Percentiles rank a stretch among this genome's conserved stretches.
Evolutionary conservation across 768 basidiomycete species (phyloP).

Genomic region (Amanita molliuscula): DNA sequence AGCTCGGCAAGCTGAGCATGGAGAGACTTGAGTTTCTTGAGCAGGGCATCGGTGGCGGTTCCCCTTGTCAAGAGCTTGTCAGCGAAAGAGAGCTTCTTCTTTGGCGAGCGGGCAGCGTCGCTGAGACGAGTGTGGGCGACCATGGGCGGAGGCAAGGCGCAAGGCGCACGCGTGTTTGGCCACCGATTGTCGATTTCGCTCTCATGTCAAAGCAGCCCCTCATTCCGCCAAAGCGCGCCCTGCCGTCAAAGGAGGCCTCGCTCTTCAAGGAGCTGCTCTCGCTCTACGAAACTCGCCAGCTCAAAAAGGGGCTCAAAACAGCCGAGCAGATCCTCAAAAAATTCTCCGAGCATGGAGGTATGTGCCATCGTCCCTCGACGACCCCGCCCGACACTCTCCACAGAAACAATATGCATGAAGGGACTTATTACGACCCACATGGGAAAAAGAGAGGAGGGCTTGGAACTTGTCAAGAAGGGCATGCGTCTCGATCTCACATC

Average conservation of each 20-base stretch:
- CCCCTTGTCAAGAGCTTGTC: constrained; percentile 77
- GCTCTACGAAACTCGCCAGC: constrained; percentile 81
- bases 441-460: constrained; percentile 72
- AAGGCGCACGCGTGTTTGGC: constrained; percentile 20
- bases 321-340: constrained; percentile 94
- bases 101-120: constrained; percentile 29
- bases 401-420: constrained; percentile 96
- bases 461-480: constrained; percentile 78
- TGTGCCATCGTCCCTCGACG: background rate
- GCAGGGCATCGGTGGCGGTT: constrained; percentile 68
- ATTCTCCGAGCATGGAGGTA: constrained; percentile 92
- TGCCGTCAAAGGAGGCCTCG: constrained; percentile 75
- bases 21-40: constrained; percentile 79
- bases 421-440: constrained; percentile 78
- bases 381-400: constrained; percentile 2
- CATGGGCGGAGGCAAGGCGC: constrained; percentile 27
- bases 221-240: constrained; percentile 37
- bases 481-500: constrained; percentile 72
- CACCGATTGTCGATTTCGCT: constrained; percentile 1
- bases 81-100: constrained; percentile 61
- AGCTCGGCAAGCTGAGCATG: constrained; percentile 68
- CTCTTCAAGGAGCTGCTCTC: constrained; percentile 83
- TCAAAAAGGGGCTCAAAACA: constrained; percentile 83
- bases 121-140: constrained; percentile 65
- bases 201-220: constrained; percentile 27